Evolutionary conservation across 495 filamentous ascomycete genomes (phyloP), one percentile per base, ranked within the genome.

Genomic region (Daldinia childiae): DNA sequence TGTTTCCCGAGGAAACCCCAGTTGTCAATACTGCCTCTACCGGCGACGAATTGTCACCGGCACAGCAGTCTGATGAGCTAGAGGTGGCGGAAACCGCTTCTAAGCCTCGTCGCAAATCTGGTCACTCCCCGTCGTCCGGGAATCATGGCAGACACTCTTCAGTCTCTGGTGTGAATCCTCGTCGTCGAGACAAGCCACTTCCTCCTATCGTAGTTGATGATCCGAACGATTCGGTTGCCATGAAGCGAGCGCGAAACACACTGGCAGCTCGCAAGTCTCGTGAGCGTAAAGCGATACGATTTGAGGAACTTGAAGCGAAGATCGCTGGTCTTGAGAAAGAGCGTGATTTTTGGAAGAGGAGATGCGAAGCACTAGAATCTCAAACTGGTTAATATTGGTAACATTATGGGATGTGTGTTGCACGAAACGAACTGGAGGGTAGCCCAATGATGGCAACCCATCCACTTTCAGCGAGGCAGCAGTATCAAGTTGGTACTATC

Each of bases 241-340:
- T 93, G 84, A 98, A 98, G 87, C 93, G 95, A 69, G 95, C 94
- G 36, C 90, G 94, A 64, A 99, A 99, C 80, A 99, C 95, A 14
- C 85, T 95, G 80, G 95, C 95, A 51, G 95, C 95, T 68, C 92
- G 95, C 48, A 98, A 98, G 80, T 98, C 95, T 41, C 91, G 95
- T 12, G 89, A 92, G 66, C 90, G 92, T 71, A 94, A 95, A 81
- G 83, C 92, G 7, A 83, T 89, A 72, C 88, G 89, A 58, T 84
- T 92, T 61, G 86, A 90, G 8, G 85, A 85, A 41, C 82, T 96
- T 66, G 84, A 88, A 76, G 83, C 82, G 57, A 73, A 79, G 62
- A 85, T 87, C 55, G 77, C 75, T n/a, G 82, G 83, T 75, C 75
- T 88, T 1, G 75, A 76, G 57, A 75, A 76, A 43, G 85, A 88